Evolutionary conservation across 1,139 yeast genomes (phyloP), one percentile per base, ranked within the genome.

Genomic region (Saccharomyces hybrid): DNA sequence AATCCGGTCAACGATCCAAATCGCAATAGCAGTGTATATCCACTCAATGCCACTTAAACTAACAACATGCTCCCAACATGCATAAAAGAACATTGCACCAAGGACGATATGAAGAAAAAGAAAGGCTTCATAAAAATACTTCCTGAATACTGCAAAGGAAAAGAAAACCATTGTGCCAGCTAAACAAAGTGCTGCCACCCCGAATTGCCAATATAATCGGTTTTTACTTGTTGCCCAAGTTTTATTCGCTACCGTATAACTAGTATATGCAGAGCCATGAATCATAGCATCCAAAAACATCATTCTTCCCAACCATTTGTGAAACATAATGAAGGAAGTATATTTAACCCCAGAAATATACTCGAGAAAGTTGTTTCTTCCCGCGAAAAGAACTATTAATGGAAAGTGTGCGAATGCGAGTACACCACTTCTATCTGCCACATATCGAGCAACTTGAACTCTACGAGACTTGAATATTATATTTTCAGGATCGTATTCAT

Each of bases 61-160:
- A 26, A 26, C 28, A 26, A 26, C 28, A 26, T 26, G 28, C 28
- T 26, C 28, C 28, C 28, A 26, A 7, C 28, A 26, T 26, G 28
- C 28, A 26, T 26, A 26, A 26, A 26, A 26, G 28, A 26, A 26
- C 28, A 26, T 5, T 26, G 28, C 28, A 26, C 28, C 28, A 26
- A 26, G 28, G 28, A 26, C 28, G 7, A 26, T 26, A 26, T 26
- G 28, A 26, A 26, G 28, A 26, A 26, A 26, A 26, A 26, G 28
- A 2, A 89, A 89, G 9, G 80, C 48, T 64, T 88, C 96, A 66
- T 89, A 88, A 58, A 73, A 72, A 56, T 67, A 65, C 52, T 76
- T 78, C 68, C 96, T 78, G 60, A 87, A 67, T 32, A 56, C 53
- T 55, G 78, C 75, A 53, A 74, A 62, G 2, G 87, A 83, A 46